A percentile compares a stretch with the other conserved stretches of the same genome.
Evolutionary conservation across 306 rosid species (phyloP).

Genomic region (Malus domestica): DNA sequence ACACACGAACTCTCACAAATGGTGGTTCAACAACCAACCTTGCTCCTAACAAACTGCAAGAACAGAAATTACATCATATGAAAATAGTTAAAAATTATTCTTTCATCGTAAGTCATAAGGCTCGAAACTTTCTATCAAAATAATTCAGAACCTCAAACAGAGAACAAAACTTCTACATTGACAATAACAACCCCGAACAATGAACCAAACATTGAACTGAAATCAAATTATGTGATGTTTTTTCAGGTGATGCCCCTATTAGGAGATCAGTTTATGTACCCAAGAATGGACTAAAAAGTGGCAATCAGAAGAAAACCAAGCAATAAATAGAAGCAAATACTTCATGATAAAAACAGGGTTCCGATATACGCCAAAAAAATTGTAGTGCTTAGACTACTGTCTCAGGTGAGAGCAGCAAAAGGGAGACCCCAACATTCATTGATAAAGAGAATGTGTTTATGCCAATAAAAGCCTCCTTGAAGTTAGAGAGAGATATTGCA

Average conservation of each 20-base stretch:
- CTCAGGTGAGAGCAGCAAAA: no score
- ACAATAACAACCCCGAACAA: neutral
- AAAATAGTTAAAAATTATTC: neutral
- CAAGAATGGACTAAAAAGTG: neutral
- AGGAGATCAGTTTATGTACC: neutral
- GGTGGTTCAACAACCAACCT: conserved; percentile 14
- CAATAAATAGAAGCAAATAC: neutral
- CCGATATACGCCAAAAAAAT: neutral
- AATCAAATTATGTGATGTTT: no score
- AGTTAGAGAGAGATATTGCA: no score
- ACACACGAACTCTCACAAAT: conserved; percentile 6
- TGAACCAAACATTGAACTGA: neutral
- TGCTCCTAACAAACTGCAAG: conserved; percentile 9
- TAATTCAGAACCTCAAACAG: neutral
- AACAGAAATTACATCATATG: neutral
- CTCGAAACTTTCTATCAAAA: neutral
- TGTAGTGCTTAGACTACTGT: no score
- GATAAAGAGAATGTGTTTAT: no score
- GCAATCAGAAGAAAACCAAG: neutral
- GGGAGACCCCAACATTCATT: no score
- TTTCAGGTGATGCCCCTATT: neutral
- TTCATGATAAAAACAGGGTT: neutral
- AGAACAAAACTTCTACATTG: neutral
- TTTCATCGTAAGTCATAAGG: no score
- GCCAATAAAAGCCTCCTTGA: no score